Conservation (phyloP, 179 eudicot genomes). For the Silene vulgaris region DNA sequence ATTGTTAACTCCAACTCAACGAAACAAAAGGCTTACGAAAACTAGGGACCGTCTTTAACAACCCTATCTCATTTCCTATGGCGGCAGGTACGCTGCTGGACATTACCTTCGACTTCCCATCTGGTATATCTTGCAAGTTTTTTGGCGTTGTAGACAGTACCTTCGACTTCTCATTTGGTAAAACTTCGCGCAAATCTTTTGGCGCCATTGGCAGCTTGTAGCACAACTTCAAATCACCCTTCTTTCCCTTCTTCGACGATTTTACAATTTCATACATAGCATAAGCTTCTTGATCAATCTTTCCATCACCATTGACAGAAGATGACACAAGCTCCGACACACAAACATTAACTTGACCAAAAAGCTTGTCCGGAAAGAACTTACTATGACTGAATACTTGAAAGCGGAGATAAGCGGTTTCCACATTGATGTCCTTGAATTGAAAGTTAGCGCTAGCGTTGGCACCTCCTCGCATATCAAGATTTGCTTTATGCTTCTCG, state of each 20-base stretch:
- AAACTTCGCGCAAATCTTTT: not conserved
- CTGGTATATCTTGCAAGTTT: not conserved
- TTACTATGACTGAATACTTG: not conserved
- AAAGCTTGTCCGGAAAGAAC: not conserved
- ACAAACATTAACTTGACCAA: not conserved
- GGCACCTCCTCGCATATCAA: not conserved
- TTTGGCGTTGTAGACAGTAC: not conserved
- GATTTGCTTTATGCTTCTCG: not conserved
- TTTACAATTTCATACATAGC: not conserved
- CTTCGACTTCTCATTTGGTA: not conserved
- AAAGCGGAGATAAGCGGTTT: not conserved
- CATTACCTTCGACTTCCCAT: not conserved
- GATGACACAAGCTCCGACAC: not conserved
- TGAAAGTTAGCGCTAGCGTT: not conserved
- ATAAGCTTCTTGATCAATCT: not conserved
- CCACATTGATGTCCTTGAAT: not conserved
- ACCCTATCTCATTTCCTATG: constrained; percentile 6
- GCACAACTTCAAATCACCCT: constrained; percentile 6
- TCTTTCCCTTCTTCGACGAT: not conserved
- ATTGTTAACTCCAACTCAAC: not conserved
- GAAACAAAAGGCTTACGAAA: not conserved
- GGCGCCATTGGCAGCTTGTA: not conserved
- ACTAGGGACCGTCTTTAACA: not conserved
- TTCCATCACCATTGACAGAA: not conserved
- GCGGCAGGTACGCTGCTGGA: not conserved